Percentiles rank a stretch among this genome's conserved stretches.
phyloP scores from a whole-genome alignment of 345 rosid species.

The Euphorbia pulcherrima region DNA sequence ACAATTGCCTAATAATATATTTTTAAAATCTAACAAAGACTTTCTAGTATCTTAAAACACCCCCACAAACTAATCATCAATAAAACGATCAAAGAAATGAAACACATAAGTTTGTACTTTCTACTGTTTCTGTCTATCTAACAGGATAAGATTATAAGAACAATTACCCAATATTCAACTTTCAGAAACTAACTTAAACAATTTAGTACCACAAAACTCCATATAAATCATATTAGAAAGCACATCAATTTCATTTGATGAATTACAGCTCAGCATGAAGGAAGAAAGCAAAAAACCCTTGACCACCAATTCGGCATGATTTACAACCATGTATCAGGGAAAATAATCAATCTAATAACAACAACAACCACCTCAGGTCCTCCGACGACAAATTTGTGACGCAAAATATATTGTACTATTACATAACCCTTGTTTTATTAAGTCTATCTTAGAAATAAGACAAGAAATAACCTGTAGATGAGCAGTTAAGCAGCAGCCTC shows the following conservation, averaged over 20 bases:
- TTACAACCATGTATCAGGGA: background rate
- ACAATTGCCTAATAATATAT: background rate
- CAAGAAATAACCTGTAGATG: constrained; percentile 31
- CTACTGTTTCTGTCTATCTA: background rate
- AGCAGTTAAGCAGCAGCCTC: constrained; percentile 69
- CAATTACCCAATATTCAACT: background rate
- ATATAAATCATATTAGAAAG: background rate
- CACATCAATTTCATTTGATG: background rate
- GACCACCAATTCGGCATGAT: background rate
- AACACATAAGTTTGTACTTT: too few species aligned
- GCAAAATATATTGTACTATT: background rate
- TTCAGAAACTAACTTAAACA: background rate
- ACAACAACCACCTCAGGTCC: too few species aligned
- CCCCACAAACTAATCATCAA: too few species aligned
- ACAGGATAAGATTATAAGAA: background rate
- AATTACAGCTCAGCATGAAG: background rate
- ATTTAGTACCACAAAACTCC: background rate
- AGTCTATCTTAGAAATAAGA: constrained; percentile 1
- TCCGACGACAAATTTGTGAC: background rate
- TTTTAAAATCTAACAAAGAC: background rate
- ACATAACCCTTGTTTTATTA: background rate
- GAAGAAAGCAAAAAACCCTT: too few species aligned
- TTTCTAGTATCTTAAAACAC: background rate
- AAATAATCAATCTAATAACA: background rate
- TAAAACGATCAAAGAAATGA: too few species aligned